Evolutionary conservation across 2,329 filamentous ascomycete genomes (phyloP).

Genomic region (Xylariales sp.): DNA sequence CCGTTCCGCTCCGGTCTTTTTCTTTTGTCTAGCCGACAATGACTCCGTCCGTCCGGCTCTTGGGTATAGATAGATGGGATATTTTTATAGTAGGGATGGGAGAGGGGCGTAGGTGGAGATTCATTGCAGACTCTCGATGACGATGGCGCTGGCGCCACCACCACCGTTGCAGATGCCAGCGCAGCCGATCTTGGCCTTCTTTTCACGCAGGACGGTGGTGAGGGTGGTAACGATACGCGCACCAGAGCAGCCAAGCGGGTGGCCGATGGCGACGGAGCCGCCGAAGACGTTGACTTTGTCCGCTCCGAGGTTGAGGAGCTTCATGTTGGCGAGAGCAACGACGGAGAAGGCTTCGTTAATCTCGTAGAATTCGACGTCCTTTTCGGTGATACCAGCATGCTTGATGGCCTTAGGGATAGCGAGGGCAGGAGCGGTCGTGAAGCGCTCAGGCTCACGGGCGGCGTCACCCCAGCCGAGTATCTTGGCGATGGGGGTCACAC

Average conservation of each 20-base stretch:
- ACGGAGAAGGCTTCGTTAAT: conserved; percentile 99
- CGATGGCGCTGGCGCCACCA: conserved; percentile 91
- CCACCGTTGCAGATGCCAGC: conserved; percentile 98
- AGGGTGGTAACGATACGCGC: conserved; percentile 93
- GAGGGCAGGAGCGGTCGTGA: conserved; percentile 92
- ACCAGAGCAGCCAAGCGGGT: conserved; percentile 93
- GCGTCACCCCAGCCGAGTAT: conserved; percentile 98
- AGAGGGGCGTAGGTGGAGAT: conserved; percentile 6
- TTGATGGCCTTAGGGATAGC: conserved; percentile 98
- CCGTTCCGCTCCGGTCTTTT: conserved; percentile 6
- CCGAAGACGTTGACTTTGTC: conserved; percentile 96
- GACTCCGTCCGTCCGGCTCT: not conserved
- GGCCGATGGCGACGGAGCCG: conserved; percentile 93
- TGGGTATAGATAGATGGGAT: conserved; percentile 14
- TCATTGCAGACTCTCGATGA: conserved; percentile 76
- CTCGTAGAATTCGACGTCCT: conserved; percentile 91
- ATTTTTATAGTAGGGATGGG: conserved; percentile 30
- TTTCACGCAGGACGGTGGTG: conserved; percentile 87
- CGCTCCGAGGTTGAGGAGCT: conserved; percentile 81
- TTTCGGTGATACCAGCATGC: conserved; percentile 84
- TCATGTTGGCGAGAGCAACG: conserved; percentile 95
- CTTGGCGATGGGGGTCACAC: conserved; percentile 91
- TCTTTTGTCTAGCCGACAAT: conserved; percentile 17
- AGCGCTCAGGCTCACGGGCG: conserved; percentile 89
- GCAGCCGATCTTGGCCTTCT: conserved; percentile 92